These are phyloP conservation scores for Testicularia cyperi DNA, from an alignment of 1,284 basidiomycete species.

Conservation along the genomic window DNA sequence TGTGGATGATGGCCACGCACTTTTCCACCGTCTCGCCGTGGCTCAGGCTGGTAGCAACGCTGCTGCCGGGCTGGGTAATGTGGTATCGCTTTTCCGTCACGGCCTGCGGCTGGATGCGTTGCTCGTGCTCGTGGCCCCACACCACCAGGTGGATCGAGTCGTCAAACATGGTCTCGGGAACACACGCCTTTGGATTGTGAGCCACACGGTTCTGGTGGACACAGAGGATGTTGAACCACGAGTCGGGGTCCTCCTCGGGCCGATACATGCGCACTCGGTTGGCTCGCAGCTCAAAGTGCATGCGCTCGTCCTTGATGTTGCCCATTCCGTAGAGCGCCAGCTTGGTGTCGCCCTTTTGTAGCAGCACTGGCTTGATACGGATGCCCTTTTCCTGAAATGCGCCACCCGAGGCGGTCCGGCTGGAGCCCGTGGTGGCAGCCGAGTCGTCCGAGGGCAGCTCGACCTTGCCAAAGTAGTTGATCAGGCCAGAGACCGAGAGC, in stretches of 20 bases:
- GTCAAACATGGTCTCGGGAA: constrained; percentile 96
- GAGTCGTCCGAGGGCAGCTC: constrained; percentile 61
- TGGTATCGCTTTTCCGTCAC: constrained; percentile 88
- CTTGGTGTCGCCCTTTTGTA: constrained; percentile 82
- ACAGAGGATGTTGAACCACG: constrained; percentile 91
- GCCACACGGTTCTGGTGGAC: constrained; percentile 96
- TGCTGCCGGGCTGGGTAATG: constrained; percentile 92
- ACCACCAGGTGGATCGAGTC: constrained; percentile 89
- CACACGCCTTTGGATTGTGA: constrained; percentile 86
- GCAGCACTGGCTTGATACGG: constrained; percentile 81
- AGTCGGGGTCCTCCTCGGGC: constrained; percentile 73
- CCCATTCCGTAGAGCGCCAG: constrained; percentile 93
- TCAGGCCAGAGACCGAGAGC: constrained; percentile 84
- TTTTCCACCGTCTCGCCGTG: constrained; percentile 50
- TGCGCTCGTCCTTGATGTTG: constrained; percentile 91
- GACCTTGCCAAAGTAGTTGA: constrained; percentile 95
- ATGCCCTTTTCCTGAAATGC: constrained; percentile 74
- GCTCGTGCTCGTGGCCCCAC: constrained; percentile 99
- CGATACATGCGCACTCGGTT: constrained; percentile 95
- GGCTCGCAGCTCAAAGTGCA: constrained; percentile 91
- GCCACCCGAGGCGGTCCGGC: constrained; percentile 58
- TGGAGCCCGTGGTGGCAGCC: constrained; percentile 9
- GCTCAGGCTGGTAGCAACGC: constrained; percentile 78
- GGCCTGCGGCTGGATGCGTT: constrained; percentile 82
- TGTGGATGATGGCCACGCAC: constrained; percentile 63